These are phyloP conservation scores for Quercus dentata DNA, from an alignment of 306 rosid species.

Conservation along the genomic window DNA sequence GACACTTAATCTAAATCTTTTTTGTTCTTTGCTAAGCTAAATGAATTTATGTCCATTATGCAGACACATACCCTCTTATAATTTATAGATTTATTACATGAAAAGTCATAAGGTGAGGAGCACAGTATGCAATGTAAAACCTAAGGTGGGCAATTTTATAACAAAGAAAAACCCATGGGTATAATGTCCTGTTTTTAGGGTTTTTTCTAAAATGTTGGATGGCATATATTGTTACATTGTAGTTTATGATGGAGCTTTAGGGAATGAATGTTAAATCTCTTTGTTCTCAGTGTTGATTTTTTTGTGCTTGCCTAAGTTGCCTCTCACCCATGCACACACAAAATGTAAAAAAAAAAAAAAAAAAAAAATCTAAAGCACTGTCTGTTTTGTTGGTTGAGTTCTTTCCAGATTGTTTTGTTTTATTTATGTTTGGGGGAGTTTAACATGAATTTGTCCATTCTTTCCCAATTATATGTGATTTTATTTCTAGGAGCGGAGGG, in stretches of 20 bases:
- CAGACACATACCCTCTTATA: neutral
- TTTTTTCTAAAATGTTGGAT: neutral
- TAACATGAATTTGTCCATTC: slow-evolving; percentile 7
- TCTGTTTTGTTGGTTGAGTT: neutral
- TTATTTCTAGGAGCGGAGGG: slow-evolving; percentile 62
- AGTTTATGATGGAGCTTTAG: neutral
- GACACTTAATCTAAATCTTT: neutral
- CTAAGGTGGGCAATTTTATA: neutral
- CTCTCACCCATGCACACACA: neutral
- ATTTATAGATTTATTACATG: neutral
- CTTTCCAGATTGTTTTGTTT: neutral
- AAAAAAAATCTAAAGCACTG: neutral
- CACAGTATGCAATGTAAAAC: neutral
- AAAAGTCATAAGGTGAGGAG: neutral
- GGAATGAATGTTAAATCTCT: neutral
- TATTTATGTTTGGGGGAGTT: neutral
- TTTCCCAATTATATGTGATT: slow-evolving; percentile 19
- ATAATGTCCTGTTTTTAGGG: neutral
- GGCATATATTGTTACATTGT: neutral
- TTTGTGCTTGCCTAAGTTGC: neutral
- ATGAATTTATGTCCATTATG: neutral
- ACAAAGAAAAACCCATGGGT: neutral
- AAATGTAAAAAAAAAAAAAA: neutral
- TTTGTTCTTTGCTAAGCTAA: neutral
- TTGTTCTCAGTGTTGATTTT: slow-evolving; percentile 7